Percentiles rank a stretch among this genome's conserved stretches.
Evolutionary conservation across 257 asterid species (phyloP).

Genomic region (Solanum medicagineum): DNA sequence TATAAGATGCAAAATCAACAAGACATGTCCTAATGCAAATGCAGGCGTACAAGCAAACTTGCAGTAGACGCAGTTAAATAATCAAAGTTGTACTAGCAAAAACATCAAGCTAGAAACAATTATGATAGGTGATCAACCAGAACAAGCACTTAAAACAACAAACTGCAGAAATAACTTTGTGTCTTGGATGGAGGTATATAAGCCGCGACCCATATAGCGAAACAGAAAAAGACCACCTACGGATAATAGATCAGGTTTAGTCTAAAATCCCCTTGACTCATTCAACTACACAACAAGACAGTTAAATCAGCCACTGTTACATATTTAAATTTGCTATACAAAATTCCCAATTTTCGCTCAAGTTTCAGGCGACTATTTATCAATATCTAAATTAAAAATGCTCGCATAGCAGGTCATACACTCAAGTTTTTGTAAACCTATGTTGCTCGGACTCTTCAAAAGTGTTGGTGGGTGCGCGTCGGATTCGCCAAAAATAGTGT

Average conservation of each 20-base stretch:
- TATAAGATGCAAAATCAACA: not conserved
- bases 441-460: too few relatives aligned
- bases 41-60: not conserved
- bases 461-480: too few relatives aligned
- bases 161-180: not conserved
- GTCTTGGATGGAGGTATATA: not conserved
- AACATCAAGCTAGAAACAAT: not conserved
- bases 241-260: not conserved
- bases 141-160: not conserved
- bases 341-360: not conserved
- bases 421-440: not conserved
- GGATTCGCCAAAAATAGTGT: too few relatives aligned
- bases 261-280: not conserved
- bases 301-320: not conserved
- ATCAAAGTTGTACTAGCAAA: not conserved
- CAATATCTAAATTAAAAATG: not conserved
- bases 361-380: not conserved
- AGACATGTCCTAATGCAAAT: not conserved
- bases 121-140: not conserved
- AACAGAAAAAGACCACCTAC: not conserved
- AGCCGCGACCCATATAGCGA: not conserved
- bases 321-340: not conserved
- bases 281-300: not conserved
- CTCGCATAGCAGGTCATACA: not conserved
- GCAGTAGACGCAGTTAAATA: not conserved